Conservation (phyloP, 78 protist species). For the Dictyostelium intermedium region DNA sequence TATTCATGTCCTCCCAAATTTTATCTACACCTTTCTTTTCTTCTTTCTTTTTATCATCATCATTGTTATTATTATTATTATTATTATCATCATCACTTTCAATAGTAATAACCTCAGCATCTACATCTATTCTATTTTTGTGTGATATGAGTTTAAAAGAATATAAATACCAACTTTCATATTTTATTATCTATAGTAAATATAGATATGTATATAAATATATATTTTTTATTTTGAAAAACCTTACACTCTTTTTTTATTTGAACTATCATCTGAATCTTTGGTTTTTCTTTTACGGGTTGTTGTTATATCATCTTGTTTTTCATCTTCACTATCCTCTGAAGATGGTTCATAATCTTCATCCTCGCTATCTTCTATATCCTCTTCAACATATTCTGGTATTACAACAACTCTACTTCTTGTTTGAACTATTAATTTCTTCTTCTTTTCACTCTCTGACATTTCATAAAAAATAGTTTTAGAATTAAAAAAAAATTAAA, state of each 20-base stretch:
- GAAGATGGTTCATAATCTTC: constrained; percentile 23
- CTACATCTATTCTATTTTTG: neutral
- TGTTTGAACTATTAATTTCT: neutral
- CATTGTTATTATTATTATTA: neutral
- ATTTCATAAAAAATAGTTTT: too few relatives aligned
- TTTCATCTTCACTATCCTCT: neutral
- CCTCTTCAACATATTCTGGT: neutral
- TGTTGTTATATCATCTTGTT: neutral
- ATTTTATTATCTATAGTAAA: too few relatives aligned
- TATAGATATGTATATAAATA: too few relatives aligned
- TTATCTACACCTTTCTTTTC: neutral
- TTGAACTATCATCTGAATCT: neutral
- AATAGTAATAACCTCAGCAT: neutral
- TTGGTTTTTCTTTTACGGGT: neutral
- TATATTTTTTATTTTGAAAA: too few relatives aligned
- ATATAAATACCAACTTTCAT: too few relatives aligned
- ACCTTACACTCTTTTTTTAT: neutral
- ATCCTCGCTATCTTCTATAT: neutral
- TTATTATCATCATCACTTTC: neutral
- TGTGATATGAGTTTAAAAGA: too few relatives aligned
- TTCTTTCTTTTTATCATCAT: neutral
- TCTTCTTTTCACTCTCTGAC: neutral
- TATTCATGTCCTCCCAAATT: constrained; percentile 28
- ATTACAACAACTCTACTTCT: neutral
- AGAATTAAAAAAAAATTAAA: neutral